Evolutionary conservation across 2,329 filamentous ascomycete genomes (phyloP).

Genomic region (Dactylellina sp.): DNA sequence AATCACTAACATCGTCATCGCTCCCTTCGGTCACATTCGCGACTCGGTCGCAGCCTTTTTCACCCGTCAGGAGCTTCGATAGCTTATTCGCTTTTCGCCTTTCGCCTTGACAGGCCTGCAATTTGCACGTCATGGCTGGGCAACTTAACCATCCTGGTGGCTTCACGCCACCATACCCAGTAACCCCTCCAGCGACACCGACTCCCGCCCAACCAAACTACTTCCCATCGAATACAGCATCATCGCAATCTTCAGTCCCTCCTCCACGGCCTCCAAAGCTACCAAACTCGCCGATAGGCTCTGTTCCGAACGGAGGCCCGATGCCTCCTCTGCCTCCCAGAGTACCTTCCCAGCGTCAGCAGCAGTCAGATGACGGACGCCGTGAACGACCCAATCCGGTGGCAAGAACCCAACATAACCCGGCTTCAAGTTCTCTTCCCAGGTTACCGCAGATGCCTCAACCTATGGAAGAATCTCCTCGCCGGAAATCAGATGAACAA

Average conservation of each 20-base stretch:
- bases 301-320: constrained; percentile 2
- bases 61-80: too few relatives aligned
- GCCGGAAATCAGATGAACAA: constrained; percentile 48
- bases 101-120: constrained; percentile 5
- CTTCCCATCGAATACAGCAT: constrained; percentile 20
- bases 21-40: too few relatives aligned
- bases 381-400: constrained; percentile 10
- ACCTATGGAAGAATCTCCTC: constrained; percentile 15
- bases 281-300: constrained; percentile 13
- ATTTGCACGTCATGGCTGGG: constrained; percentile 38
- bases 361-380: constrained; percentile 5
- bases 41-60: too few relatives aligned
- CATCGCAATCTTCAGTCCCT: constrained; percentile 21
- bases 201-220: constrained; percentile 37
- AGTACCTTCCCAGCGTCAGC: not conserved
- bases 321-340: constrained; percentile 42
- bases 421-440: constrained; percentile 43
- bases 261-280: constrained; percentile 48
- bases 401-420: constrained; percentile 13
- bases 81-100: not conserved
- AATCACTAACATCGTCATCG: too few relatives aligned
- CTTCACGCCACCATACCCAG: constrained; percentile 52
- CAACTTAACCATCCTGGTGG: constrained; percentile 33
- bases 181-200: constrained; percentile 54
- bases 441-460: constrained; percentile 31